Evolutionary conservation across 2,329 filamentous ascomycete genomes (phyloP).

Genomic region (Esteya vermicola): DNA sequence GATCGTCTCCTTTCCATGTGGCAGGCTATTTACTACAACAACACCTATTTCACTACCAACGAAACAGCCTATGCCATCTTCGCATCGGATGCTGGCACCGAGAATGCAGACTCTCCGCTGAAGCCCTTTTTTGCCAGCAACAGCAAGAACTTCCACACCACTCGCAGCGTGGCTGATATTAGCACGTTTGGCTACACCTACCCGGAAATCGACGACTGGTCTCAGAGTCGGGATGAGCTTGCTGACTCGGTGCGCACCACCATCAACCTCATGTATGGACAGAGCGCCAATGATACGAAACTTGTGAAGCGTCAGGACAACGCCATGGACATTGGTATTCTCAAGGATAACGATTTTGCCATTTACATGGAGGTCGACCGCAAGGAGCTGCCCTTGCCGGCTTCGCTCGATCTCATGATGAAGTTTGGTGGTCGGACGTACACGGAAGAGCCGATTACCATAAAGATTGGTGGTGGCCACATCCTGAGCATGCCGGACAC

Average conservation of each 20-base stretch:
- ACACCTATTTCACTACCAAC: conserved; percentile 17
- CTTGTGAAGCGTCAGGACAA: too few relatives aligned
- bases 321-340: background rate
- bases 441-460: background rate
- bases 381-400: conserved; percentile 21
- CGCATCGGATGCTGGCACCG: conserved; percentile 24
- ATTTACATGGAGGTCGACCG: conserved; percentile 22
- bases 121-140: conserved; percentile 31
- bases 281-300: background rate
- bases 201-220: conserved; percentile 28
- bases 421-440: conserved; percentile 13
- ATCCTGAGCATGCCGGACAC: conserved; percentile 22
- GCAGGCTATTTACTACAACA: conserved; percentile 23
- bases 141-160: conserved; percentile 25
- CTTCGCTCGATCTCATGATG: conserved; percentile 21
- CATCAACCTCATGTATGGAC: conserved; percentile 37
- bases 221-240: conserved; percentile 39
- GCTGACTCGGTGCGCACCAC: conserved; percentile 47
- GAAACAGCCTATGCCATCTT: conserved; percentile 19
- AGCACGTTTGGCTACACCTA: conserved; percentile 26
- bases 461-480: conserved; percentile 18
- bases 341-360: conserved; percentile 17
- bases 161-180: conserved; percentile 15
- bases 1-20: conserved; percentile 43
- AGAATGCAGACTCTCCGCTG: conserved; percentile 30